Evolutionary conservation across 768 basidiomycete genomes (phyloP), one percentile per base, ranked within the genome.

Genomic region (Phlegmacium glaucopus): DNA sequence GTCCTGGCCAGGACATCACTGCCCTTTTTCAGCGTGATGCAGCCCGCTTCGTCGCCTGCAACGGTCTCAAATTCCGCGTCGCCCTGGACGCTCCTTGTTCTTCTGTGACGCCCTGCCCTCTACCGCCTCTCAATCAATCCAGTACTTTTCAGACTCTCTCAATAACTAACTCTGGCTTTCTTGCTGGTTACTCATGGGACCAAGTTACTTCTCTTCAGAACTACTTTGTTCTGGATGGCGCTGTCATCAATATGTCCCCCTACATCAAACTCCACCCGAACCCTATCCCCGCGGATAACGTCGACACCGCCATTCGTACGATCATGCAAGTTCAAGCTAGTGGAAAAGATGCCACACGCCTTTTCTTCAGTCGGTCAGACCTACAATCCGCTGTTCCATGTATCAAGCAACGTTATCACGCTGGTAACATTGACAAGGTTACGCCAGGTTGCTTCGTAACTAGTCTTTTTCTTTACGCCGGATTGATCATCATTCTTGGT

Each of bases 381-480:
- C 78, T 91, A 47, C 72, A 78, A 51, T 71, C 75, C 9, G 83
- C 89, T 17, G 75, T 96, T 3, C 77, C 82, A 9, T 99, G 96
- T 66, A 75, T 99, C 44, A 75, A 77, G 44, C 71, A 90, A 58
- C 83, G 96, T 10, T 99, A 96, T 66, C 80, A 80, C 42, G 94
- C 94, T 0, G 96, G 96, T 16, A 87, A 89, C 62, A 97, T 99
- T 53, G 96, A 97, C 74, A 96, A 97, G 69, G 75, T 96, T 61
- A 86, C 94, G 0, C 92, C 96, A 6, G 95, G 95, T 7, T 99
- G 96, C 68, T 94, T 97, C 67, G 82, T 93, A 32, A 87, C 93
- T 27, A 78, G 82, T 39, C 74, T 98, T 22, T 82, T 98, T 64
- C 84, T 98, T 43, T 99, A 96, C 63, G 71, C 84, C 22, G 90